Conservation (phyloP, 106 monocot genomes). For the Acorus gramineus region DNA sequence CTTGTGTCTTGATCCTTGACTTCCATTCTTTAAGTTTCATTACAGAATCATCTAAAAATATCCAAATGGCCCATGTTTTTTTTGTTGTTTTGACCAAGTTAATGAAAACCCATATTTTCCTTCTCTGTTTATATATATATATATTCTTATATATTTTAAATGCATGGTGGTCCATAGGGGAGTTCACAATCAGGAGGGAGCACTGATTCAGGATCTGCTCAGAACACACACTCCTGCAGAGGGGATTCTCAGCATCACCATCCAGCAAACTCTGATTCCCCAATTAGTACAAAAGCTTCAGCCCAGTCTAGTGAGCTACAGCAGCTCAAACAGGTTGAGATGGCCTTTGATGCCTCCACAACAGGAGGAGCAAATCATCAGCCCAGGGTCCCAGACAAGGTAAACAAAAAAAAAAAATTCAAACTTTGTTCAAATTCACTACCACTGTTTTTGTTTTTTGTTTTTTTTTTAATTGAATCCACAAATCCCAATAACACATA, state of each 20-base stretch:
- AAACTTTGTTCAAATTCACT: not conserved
- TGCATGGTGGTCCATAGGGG: constrained; percentile 13
- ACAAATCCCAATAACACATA: constrained; percentile 13
- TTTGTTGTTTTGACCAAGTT: too few relatives aligned
- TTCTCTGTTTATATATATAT: not conserved
- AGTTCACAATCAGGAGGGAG: constrained; percentile 57
- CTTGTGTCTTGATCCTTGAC: constrained; percentile 1
- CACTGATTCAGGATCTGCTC: constrained; percentile 69
- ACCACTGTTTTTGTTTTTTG: too few relatives aligned
- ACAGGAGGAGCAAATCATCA: constrained; percentile 18
- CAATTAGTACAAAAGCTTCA: constrained; percentile 40
- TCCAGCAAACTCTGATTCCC: constrained; percentile 58
- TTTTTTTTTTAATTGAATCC: not conserved
- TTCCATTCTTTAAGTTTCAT: constrained; percentile 1
- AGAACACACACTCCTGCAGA: constrained; percentile 19
- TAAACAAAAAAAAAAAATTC: not conserved
- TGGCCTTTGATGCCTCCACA: constrained; percentile 22
- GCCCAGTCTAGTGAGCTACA: constrained; percentile 12
- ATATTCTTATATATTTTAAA: not conserved
- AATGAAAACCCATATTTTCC: not conserved
- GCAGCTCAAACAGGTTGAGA: constrained; percentile 23
- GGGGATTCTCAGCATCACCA: constrained; percentile 5
- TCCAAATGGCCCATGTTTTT: too few relatives aligned
- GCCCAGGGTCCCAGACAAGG: constrained; percentile 16
- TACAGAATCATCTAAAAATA: too few relatives aligned